Evolutionary conservation across 1,284 basidiomycete genomes (phyloP).

Genomic region (Pisolithus thermaeus): DNA sequence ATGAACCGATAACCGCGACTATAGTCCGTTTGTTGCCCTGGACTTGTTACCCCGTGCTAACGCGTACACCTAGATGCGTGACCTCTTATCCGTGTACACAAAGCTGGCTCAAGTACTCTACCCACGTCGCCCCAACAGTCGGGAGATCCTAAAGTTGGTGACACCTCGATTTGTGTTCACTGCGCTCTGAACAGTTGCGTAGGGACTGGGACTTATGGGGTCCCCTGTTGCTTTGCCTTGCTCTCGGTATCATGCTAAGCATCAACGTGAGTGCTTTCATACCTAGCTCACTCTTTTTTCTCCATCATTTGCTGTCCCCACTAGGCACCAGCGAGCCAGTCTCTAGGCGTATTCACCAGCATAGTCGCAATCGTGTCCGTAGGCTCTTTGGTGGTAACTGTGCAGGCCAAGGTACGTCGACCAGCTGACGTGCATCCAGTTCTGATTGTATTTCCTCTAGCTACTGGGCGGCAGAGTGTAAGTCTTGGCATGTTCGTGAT

Average conservation of each 20-base stretch:
- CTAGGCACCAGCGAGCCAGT: constrained; percentile 79
- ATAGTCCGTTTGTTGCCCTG: constrained; percentile 58
- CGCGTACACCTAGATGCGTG: constrained; percentile 59
- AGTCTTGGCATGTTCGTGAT: constrained; percentile 24
- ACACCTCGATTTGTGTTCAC: neutral
- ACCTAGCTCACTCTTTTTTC: neutral
- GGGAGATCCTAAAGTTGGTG: constrained; percentile 71
- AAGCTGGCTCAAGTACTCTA: constrained; percentile 93
- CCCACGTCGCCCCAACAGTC: constrained; percentile 69
- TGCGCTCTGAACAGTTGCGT: constrained; percentile 10
- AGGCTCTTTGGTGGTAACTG: constrained; percentile 83
- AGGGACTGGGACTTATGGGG: constrained; percentile 98
- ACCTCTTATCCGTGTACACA: constrained; percentile 82
- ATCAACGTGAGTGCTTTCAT: constrained; percentile 59
- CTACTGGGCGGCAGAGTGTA: constrained; percentile 93
- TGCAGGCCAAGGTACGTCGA: constrained; percentile 76
- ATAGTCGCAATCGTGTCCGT: constrained; percentile 89
- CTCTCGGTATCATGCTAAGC: constrained; percentile 83
- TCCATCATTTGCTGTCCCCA: neutral
- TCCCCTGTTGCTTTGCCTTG: constrained; percentile 80
- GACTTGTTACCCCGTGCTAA: constrained; percentile 8
- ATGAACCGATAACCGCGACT: constrained; percentile 84
- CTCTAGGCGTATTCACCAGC: constrained; percentile 85
- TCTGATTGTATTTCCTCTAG: constrained; percentile 29
- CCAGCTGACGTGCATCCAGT: neutral